phyloP scores from a whole-genome alignment of 345 rosid genomes.

The Hibiscus mutabilis region DNA sequence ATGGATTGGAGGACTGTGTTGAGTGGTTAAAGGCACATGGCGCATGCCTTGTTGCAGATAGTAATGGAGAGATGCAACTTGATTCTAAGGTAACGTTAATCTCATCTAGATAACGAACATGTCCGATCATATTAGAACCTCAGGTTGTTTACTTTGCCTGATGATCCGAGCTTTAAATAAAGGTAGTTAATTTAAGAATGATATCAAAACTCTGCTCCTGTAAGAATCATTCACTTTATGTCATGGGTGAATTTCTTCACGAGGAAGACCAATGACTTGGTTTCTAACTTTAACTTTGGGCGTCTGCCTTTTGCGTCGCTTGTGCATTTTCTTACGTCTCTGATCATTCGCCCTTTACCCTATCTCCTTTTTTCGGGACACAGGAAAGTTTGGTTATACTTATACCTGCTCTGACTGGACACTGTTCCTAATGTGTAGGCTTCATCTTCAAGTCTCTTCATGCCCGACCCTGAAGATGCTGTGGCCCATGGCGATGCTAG shows the following conservation, averaged over 20 bases:
- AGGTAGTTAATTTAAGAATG: background rate
- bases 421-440: conserved; percentile 40
- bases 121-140: background rate
- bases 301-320: background rate
- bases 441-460: conserved; percentile 63
- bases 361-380: background rate
- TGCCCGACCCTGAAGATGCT: conserved; percentile 96
- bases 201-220: background rate
- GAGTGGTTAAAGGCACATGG: conserved; percentile 95
- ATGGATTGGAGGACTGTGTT: conserved; percentile 60
- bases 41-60: conserved; percentile 52
- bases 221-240: background rate
- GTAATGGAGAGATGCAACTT: conserved; percentile 62
- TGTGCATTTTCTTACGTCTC: background rate
- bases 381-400: background rate
- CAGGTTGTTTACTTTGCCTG: background rate
- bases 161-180: background rate
- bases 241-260: background rate
- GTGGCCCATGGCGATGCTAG: conserved; percentile 85
- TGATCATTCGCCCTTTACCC: background rate
- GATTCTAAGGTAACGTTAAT: conserved; percentile 59
- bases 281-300: background rate
- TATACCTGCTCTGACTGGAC: background rate
- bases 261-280: background rate
- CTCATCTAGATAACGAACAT: background rate